Base-by-base conservation (phyloP, 768 basidiomycete genomes). In the Tylopilus felleus region DNA sequence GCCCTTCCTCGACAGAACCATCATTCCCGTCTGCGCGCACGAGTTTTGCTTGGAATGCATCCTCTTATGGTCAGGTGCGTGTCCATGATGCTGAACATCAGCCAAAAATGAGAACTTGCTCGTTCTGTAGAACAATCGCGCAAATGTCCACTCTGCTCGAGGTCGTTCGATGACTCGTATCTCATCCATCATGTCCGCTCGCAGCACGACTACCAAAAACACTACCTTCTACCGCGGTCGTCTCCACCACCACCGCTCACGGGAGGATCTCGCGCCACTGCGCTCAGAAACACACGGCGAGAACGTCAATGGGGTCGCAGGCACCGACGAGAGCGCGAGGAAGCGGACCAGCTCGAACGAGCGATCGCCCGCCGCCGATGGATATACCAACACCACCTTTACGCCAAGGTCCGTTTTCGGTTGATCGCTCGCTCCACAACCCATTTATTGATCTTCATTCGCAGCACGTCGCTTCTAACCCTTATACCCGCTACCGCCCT, bases 1-100 rank as follows among this genome's bases (percentile, higher is more conserved):
- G 62, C 56, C 73, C 12, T 74, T 94, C 48, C 74, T 78, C 14
- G 92, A 97, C 72, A 76, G 88, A 42, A 88, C 93, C 0, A 79
- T 95, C 36, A 75, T 96, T 23, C 90, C 93, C 1, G 78, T 76
- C 8, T 97, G 94, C 69, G 88, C 90, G 2, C 94, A 98, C 74
- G 88, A 90, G 64, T 95, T 95, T 65, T 98, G 94, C 64, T 96
- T 96, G 60, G 89, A 91, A 52, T 98, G 94, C 67, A 77, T 97
- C 22, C 74, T 88, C 44, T 72, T 93, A 1, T 96, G 93, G 94
- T 81, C 88, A 49, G 86, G 90, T 90, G 55, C 60, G 80, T 73
- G n/a, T 21, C 23, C 13, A 16, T 10, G 29, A 23, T 27, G 36
- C 21, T 42, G 8, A 21, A 21, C 14, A 33, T 21, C 5, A 25